Conservation (phyloP, 805 yeast species). For the Jamesozyma spencerorum region DNA sequence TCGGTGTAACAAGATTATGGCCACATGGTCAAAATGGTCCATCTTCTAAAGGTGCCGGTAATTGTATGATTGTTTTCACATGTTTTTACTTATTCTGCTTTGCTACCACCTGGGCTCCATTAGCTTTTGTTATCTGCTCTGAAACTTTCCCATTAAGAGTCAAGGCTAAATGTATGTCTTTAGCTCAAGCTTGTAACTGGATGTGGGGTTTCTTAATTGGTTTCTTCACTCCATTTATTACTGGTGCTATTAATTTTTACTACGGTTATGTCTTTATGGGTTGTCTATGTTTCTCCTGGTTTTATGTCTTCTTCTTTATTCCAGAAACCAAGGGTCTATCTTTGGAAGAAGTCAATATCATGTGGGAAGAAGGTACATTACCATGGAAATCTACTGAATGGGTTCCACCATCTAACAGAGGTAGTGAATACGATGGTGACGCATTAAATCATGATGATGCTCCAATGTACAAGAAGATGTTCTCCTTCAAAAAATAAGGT, state of each 20-base stretch:
- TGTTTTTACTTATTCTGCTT: constrained; percentile 62
- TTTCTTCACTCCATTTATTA: constrained; percentile 4
- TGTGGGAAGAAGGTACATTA: constrained; percentile 16
- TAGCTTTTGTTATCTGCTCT: constrained; percentile 51
- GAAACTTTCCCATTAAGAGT: constrained; percentile 61
- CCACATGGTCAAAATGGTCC: constrained; percentile 30
- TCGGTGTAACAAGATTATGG: constrained; percentile 33
- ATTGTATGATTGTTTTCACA: constrained; percentile 61
- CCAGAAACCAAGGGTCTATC: constrained; percentile 4
- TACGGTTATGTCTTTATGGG: constrained; percentile 5
- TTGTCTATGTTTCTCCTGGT: constrained; percentile 4
- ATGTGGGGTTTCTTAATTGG: constrained; percentile 5
- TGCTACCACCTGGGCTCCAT: constrained; percentile 70
- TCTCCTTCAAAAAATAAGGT: neutral
- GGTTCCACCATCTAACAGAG: constrained; percentile 37
- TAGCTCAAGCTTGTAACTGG: constrained; percentile 4
- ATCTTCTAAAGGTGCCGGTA: constrained; percentile 48
- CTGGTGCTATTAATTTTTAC: constrained; percentile 3
- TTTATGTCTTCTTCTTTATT: constrained; percentile 3
- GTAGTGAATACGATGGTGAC: constrained; percentile 9
- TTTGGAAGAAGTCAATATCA: constrained; percentile 1
- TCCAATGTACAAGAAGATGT: constrained; percentile 17
- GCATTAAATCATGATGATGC: constrained; percentile 19
- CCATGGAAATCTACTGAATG: constrained; percentile 40
- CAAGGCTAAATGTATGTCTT: constrained; percentile 2